Evolutionary conservation across 148 eudicot genomes (phyloP).

Genomic region (Linanthus parryae): DNA sequence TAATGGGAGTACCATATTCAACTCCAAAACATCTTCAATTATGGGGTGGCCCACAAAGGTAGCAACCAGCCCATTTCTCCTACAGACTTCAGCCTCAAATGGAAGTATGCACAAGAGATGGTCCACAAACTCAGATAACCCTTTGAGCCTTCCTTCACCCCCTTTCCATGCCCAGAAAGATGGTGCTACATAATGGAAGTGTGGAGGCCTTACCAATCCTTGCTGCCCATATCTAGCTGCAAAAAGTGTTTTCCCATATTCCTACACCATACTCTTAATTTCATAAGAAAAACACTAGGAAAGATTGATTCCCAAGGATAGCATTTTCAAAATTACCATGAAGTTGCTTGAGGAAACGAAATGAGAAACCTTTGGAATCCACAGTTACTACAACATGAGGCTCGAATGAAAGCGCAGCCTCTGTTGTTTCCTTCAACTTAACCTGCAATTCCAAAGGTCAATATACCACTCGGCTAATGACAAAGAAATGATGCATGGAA

Average conservation of each 20-base stretch:
- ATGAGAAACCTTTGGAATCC: constrained; percentile 93
- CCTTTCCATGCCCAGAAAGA: constrained; percentile 99
- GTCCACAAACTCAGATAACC: constrained; percentile 68
- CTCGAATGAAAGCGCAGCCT: constrained; percentile 57
- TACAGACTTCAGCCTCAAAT: constrained; percentile 77
- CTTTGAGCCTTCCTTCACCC: constrained; percentile 81
- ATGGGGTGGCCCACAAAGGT: constrained; percentile 95
- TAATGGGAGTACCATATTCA: constrained; percentile 34
- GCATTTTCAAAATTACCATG: constrained; percentile 65
- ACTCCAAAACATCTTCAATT: constrained; percentile 73
- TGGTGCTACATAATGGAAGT: constrained; percentile 95
- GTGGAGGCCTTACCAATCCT: constrained; percentile 47
- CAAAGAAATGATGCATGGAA: background rate
- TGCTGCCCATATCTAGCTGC: constrained; percentile 58
- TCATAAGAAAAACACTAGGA: constrained; percentile 14
- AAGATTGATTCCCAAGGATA: no score
- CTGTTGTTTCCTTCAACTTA: constrained; percentile 62
- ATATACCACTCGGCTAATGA: constrained; percentile 4
- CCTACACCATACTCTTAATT: constrained; percentile 27
- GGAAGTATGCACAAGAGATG: constrained; percentile 89
- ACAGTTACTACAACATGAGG: constrained; percentile 90
- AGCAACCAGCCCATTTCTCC: constrained; percentile 62
- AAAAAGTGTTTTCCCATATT: constrained; percentile 37
- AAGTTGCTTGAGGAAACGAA: constrained; percentile 72
- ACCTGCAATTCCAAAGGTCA: constrained; percentile 38